Conservation (phyloP, 805 yeast species). For the Clavispora fructus region DNA sequence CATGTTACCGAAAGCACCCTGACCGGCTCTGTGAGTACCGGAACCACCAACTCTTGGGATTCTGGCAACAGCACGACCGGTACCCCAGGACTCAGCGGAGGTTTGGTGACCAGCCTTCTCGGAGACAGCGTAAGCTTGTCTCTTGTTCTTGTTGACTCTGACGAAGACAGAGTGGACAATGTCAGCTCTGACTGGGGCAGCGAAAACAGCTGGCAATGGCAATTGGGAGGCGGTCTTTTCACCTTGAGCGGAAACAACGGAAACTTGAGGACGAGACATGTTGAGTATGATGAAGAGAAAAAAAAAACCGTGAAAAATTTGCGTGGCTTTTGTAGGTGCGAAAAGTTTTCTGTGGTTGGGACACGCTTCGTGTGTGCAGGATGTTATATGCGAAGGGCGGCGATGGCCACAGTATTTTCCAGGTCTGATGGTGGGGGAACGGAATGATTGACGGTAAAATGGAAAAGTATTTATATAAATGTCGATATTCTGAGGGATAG, state of each 20-base stretch:
- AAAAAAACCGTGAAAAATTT: slow-evolving; percentile 1
- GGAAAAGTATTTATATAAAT: too few relatives aligned
- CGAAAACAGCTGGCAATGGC: slow-evolving; percentile 97
- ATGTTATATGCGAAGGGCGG: not conserved
- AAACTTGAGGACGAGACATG: slow-evolving; percentile 84
- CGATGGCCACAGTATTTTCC: not conserved
- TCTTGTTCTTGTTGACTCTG: slow-evolving; percentile 99
- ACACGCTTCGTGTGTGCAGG: not conserved
- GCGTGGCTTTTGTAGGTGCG: not conserved
- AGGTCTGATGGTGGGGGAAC: too few relatives aligned
- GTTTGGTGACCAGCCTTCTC: slow-evolving; percentile 99
- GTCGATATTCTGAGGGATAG: too few relatives aligned
- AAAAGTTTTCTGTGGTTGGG: not conserved
- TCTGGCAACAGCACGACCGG: slow-evolving; percentile 99
- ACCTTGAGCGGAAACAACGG: slow-evolving; percentile 87
- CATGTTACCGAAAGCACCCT: slow-evolving; percentile 99
- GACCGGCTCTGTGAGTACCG: slow-evolving; percentile 99
- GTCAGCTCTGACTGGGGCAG: slow-evolving; percentile 99
- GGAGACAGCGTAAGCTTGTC: slow-evolving; percentile 99
- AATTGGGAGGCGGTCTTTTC: slow-evolving; percentile 77
- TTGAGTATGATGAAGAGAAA: slow-evolving; percentile 3
- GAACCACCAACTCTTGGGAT: slow-evolving; percentile 99
- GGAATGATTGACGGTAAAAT: too few relatives aligned
- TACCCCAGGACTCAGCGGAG: slow-evolving; percentile 99
- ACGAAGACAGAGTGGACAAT: slow-evolving; percentile 98